Base-by-base conservation (phyloP, 176 grass and related monocot species). In the Saccharum spontaneum region DNA sequence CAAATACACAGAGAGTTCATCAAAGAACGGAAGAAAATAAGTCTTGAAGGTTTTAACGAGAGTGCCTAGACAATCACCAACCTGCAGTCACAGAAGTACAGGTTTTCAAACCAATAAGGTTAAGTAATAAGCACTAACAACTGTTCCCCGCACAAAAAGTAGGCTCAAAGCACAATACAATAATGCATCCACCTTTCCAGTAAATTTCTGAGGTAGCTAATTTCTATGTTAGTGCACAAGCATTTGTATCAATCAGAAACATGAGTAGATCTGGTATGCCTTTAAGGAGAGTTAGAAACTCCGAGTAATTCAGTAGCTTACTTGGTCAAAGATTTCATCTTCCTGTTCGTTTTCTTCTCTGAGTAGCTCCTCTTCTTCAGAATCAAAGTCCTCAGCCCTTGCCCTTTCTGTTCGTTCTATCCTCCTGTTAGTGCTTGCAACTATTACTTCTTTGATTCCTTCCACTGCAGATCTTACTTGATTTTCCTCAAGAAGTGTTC, bases 281-380 rank as follows among this genome's bases (percentile, higher is more conserved):
- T 46, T 73, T 83, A 40, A 79, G 26, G 57, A 48, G 50, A 83
- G 37, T 71, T 70, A 31, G 8, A 59, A 59, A 82, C 8, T 30
- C 65, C 18, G 46, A 83, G 46, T 78, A 73, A 37, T 86, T 86
- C 0, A 10, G 45, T 52, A 79, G 69, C 75, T 87, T 86, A 94
- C 93, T 83, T 95, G 93, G 80, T 95, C 90, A 78, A 95, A 92
- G 10, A 95, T 91, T 82, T 95, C 93, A 86, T 95, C 93, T 80
- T 95, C 93, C 83, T 90, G 90, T 81, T 95, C 93, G 8, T 95
- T 95, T 90, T 95, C 93, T 90, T 92, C 93, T 80, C 90, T 88
- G 54, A 95, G 85, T 17, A 95, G 54, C 71, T 95, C 93, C 36
- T 87, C 90, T 92, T 95, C 93, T 70, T 95, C 93, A 63, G 90